Conservation (phyloP, 1,284 basidiomycete species). For the Somion occarium region DNA sequence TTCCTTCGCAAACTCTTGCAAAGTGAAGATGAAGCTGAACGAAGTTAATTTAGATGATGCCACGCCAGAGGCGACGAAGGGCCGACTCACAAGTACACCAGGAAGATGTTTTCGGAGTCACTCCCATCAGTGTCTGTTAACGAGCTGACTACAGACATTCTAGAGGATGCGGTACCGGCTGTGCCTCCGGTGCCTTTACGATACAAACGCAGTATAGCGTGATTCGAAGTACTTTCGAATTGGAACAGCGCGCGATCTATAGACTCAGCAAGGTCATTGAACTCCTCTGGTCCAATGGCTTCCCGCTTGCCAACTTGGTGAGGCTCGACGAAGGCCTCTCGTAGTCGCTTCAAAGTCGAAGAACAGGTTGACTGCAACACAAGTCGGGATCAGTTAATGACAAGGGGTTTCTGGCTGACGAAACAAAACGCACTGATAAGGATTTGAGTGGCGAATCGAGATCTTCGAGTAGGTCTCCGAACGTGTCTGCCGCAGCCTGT, state of each 20-base stretch:
- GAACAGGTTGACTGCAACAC: slow-evolving; percentile 53
- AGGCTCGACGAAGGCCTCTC: slow-evolving; percentile 54
- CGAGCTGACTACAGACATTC: slow-evolving; percentile 27
- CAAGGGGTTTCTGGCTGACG: slow-evolving; percentile 3
- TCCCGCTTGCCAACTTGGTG: slow-evolving; percentile 18
- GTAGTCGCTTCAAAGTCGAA: slow-evolving; percentile 52
- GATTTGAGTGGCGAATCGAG: slow-evolving; percentile 75
- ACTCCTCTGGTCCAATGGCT: slow-evolving; percentile 47
- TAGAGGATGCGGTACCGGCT: too few relatives aligned
- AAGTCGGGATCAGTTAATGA: background rate
- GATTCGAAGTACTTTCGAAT: slow-evolving; percentile 81
- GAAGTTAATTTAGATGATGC: too few relatives aligned
- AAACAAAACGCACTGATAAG: slow-evolving; percentile 69
- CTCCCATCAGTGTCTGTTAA: slow-evolving; percentile 36
- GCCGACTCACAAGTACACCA: slow-evolving; percentile 88
- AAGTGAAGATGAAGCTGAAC: slow-evolving; percentile 83
- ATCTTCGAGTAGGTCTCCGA: slow-evolving; percentile 80
- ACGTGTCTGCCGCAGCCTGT: slow-evolving; percentile 68
- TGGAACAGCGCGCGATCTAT: slow-evolving; percentile 66
- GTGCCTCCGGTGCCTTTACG: slow-evolving; percentile 49
- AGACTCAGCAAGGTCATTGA: slow-evolving; percentile 56
- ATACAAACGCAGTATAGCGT: slow-evolving; percentile 77
- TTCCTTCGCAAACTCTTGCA: slow-evolving; percentile 88
- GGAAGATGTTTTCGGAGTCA: slow-evolving; percentile 67
- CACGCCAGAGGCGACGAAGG: background rate